A percentile compares a stretch with the other conserved stretches of the same genome.
Evolutionary conservation across 768 basidiomycete genomes (phyloP).

Genomic region (Auriscalpium microsporum): DNA sequence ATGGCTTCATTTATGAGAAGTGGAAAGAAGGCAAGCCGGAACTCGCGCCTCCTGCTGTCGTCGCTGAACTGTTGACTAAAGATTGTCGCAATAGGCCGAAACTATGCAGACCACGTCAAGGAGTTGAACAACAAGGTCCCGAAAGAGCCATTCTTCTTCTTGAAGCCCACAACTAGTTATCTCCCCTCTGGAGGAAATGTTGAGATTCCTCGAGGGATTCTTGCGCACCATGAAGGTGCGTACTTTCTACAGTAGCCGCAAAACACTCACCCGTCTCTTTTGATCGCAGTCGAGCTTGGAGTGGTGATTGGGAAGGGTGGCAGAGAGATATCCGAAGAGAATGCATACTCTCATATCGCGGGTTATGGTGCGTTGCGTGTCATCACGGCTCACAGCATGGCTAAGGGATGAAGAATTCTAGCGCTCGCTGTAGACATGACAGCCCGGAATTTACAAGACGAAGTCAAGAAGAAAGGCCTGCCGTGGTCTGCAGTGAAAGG

Average conservation of each 20-base stretch:
- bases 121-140: constrained; percentile 86
- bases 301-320: constrained; percentile 90
- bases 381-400: not conserved
- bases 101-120: constrained; percentile 86
- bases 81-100: constrained; percentile 95
- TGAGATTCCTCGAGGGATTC: constrained; percentile 78
- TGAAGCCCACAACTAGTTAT: constrained; percentile 94
- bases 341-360: constrained; percentile 74
- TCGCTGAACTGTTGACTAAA: constrained; percentile 19
- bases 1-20: constrained; percentile 8
- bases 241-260: not conserved
- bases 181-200: constrained; percentile 66
- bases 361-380: constrained; percentile 66
- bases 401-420: constrained; percentile 21
- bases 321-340: constrained; percentile 65
- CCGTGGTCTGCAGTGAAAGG: constrained; percentile 98
- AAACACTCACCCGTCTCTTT: not conserved
- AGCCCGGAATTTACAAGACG: constrained; percentile 89
- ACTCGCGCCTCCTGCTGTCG: too few species aligned
- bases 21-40: constrained; percentile 9
- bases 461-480: constrained; percentile 86
- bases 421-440: constrained; percentile 96
- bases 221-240: constrained; percentile 87
- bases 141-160: constrained; percentile 96
- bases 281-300: constrained; percentile 76